Conservation (phyloP, 805 yeast species). For the Pichia eremophila region DNA sequence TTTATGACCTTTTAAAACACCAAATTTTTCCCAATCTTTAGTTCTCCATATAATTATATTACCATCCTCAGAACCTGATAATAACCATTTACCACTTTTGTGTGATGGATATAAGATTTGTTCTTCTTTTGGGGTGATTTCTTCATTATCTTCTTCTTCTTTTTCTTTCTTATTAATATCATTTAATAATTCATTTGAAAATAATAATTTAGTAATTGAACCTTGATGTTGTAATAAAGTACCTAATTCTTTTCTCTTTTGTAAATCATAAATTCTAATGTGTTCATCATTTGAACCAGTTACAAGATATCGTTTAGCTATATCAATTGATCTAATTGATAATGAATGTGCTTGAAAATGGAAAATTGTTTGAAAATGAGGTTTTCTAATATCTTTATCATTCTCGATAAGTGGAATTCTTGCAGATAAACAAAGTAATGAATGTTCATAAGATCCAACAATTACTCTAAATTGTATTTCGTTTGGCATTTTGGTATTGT, state of each 20-base stretch:
- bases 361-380: constrained; percentile 85
- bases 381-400: constrained; percentile 28
- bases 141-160: constrained; percentile 10
- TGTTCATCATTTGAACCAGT: constrained; percentile 96
- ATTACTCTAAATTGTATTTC: constrained; percentile 58
- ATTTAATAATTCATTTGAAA: constrained; percentile 41
- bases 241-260: constrained; percentile 88
- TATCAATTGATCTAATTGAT: constrained; percentile 77
- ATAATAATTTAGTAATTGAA: constrained; percentile 67
- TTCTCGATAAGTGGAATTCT: constrained; percentile 35
- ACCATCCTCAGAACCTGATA: constrained; percentile 88
- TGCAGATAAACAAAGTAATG: constrained; percentile 72
- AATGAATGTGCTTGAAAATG: constrained; percentile 92
- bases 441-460: constrained; percentile 95
- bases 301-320: constrained; percentile 75
- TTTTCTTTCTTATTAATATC: constrained; percentile 15
- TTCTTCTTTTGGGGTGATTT: neutral
- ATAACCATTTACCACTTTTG: constrained; percentile 74
- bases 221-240: constrained; percentile 83
- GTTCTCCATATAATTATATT: constrained; percentile 87
- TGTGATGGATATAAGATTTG: constrained; percentile 13
- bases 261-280: constrained; percentile 87
- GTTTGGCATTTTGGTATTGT: neutral
- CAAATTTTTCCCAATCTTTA: constrained; percentile 92
- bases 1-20: constrained; percentile 79